phyloP scores from a whole-genome alignment of 2,329 filamentous ascomycete genomes.

The Microsporum audouinii region DNA sequence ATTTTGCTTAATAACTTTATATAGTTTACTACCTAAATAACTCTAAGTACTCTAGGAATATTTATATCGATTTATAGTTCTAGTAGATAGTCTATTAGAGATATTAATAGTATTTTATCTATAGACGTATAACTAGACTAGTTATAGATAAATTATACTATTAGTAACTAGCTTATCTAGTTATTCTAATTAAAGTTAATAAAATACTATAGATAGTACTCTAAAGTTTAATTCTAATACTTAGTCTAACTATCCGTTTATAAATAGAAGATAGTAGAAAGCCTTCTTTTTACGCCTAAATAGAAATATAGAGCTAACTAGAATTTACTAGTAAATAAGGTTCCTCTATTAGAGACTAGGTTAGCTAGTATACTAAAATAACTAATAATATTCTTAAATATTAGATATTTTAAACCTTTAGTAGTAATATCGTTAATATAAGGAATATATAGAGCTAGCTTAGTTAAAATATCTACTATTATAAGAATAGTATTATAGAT shows the following conservation, averaged over 20 bases:
- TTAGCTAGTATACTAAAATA: neutral
- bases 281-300: neutral
- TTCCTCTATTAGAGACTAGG: neutral
- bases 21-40: neutral
- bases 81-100: no score
- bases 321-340: neutral
- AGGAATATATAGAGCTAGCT: neutral
- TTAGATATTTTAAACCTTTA: neutral
- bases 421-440: neutral
- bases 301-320: neutral
- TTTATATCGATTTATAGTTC: neutral
- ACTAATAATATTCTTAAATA: neutral
- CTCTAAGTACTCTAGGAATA: no score
- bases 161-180: neutral
- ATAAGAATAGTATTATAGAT: neutral
- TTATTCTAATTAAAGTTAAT: neutral
- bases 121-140: neutral
- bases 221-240: neutral
- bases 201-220: neutral
- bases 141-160: neutral
- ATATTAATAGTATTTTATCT: neutral
- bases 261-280: neutral
- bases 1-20: neutral
- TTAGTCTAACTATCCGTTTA: no score
- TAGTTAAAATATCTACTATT: neutral